Conservation (phyloP, 305 asterid genomes). For the Fraxinus angustifolia region DNA sequence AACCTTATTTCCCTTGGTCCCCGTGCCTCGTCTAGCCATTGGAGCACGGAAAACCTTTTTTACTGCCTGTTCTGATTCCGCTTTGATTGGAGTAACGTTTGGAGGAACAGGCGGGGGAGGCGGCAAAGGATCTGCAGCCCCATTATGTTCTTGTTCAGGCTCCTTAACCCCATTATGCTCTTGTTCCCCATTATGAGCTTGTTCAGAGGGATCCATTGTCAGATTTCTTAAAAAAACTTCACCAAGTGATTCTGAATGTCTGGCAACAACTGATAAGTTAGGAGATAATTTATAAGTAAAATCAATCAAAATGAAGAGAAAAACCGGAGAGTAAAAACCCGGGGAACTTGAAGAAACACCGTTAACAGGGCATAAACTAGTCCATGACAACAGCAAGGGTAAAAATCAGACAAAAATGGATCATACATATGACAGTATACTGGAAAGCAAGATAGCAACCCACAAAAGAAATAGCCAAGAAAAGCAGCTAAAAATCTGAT, state of each 20-base stretch:
- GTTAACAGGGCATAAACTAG: neutral
- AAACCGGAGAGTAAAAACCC: neutral
- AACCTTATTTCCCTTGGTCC: conserved; percentile 58
- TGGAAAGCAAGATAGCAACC: neutral
- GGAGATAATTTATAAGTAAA: neutral
- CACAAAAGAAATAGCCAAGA: neutral
- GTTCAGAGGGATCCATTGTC: conserved; percentile 37
- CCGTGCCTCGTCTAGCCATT: conserved; percentile 71
- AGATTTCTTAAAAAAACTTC: neutral
- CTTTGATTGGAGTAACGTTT: conserved; percentile 42
- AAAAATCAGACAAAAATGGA: neutral
- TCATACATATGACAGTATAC: neutral
- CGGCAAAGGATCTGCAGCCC: conserved; percentile 54
- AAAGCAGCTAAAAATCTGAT: neutral
- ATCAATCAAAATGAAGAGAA: neutral
- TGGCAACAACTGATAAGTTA: neutral
- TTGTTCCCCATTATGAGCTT: conserved; percentile 23
- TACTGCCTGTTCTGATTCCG: conserved; percentile 26
- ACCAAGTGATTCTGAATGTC: conserved; percentile 9
- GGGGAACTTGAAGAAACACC: neutral
- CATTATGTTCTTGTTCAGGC: conserved; percentile 26
- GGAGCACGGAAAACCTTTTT: conserved; percentile 45
- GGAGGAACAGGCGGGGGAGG: conserved; percentile 60
- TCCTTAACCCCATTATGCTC: conserved; percentile 30
- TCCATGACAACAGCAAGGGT: neutral